Conservation (phyloP, 2,329 filamentous ascomycete species). For the Amauroascus verrucosus region DNA sequence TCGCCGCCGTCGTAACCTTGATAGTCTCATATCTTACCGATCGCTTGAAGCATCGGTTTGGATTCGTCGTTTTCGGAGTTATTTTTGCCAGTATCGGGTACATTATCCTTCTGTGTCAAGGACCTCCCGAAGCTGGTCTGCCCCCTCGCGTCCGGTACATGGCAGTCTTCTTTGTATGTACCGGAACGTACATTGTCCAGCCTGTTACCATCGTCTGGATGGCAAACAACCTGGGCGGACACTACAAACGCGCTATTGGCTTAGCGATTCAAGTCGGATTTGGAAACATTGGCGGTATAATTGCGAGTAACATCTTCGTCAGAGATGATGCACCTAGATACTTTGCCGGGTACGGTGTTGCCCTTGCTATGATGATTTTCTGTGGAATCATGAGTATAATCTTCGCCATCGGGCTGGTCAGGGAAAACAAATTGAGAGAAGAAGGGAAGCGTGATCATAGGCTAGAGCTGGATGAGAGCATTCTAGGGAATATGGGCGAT, state of each 20-base stretch:
- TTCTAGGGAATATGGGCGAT: constrained; percentile 27
- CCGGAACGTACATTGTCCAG: constrained; percentile 54
- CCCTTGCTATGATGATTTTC: constrained; percentile 38
- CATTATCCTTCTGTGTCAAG: constrained; percentile 47
- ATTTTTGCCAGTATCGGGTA: constrained; percentile 53
- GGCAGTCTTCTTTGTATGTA: constrained; percentile 54
- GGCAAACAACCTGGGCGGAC: constrained; percentile 60
- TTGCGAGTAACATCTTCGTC: constrained; percentile 61
- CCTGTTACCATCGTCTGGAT: constrained; percentile 59
- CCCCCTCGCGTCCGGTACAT: constrained; percentile 50
- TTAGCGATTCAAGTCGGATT: constrained; percentile 64
- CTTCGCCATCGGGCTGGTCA: constrained; percentile 20
- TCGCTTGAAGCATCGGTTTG: constrained; percentile 45
- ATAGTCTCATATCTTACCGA: constrained; percentile 52
- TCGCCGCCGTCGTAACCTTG: constrained; percentile 52
- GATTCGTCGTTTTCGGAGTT: constrained; percentile 53
- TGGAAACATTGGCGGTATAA: constrained; percentile 56
- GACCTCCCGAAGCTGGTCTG: constrained; percentile 13
- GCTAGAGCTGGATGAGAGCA: constrained; percentile 19
- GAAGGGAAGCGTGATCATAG: constrained; percentile 21
- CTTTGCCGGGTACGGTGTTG: constrained; percentile 56
- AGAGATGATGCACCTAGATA: constrained; percentile 51
- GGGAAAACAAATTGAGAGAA: constrained; percentile 26
- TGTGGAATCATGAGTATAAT: constrained; percentile 22
- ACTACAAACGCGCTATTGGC: constrained; percentile 58